Evolutionary conservation across 75 land plant genomes (phyloP).

Genomic region (Ceratopteris richardii): DNA sequence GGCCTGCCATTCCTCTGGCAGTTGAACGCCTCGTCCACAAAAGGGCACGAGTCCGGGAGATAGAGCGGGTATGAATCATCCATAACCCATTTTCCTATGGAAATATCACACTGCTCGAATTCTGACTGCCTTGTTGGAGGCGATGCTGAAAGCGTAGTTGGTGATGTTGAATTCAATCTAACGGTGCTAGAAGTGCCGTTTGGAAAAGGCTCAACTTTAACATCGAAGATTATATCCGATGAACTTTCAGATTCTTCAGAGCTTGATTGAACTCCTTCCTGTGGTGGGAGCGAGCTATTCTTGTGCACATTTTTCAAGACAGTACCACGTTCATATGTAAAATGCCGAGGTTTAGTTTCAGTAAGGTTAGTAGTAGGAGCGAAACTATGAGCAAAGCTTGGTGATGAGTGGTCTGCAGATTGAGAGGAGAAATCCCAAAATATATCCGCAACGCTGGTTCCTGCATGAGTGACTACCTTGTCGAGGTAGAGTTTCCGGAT

Average conservation of each 20-base stretch:
- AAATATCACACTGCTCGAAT: slow-evolving; percentile 39
- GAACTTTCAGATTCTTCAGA: too few relatives aligned
- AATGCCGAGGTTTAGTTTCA: background rate
- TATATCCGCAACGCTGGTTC: too few relatives aligned
- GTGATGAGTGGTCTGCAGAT: background rate
- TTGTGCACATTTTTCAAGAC: too few relatives aligned
- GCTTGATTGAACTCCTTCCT: background rate
- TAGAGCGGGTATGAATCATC: slow-evolving; percentile 70
- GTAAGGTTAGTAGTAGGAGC: background rate
- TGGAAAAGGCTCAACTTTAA: too few relatives aligned
- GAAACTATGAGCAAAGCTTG: background rate
- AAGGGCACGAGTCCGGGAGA: slow-evolving; percentile 49
- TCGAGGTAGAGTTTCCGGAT: background rate
- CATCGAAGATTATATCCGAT: too few relatives aligned
- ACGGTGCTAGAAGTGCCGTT: too few relatives aligned
- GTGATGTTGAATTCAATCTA: background rate
- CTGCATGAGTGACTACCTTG: too few relatives aligned
- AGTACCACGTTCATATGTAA: too few relatives aligned
- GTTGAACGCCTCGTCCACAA: slow-evolving; percentile 60
- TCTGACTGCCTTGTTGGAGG: background rate
- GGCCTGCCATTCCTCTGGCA: slow-evolving; percentile 66
- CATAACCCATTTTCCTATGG: slow-evolving; percentile 61
- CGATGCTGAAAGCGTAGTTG: background rate
- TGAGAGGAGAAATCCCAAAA: too few relatives aligned
- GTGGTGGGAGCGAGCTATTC: background rate